Percentiles rank a stretch among this genome's conserved stretches.
phyloP scores from a whole-genome alignment of 2,329 filamentous ascomycete species.

The Pseudopyricularia cyperi region DNA sequence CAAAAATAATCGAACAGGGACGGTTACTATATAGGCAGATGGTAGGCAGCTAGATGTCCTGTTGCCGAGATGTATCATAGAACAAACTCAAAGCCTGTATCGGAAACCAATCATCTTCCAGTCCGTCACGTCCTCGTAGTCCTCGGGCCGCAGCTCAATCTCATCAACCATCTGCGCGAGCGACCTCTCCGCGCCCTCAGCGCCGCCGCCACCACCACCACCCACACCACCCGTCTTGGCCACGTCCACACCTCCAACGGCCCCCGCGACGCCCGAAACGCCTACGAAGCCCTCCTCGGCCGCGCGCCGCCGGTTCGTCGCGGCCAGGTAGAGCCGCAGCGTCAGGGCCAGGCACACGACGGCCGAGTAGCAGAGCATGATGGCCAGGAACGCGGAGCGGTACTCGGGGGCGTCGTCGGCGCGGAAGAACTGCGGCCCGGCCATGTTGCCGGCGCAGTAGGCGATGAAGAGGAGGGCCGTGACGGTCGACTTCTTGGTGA shows the following conservation, averaged over 20 bases:
- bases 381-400: conserved; percentile 38
- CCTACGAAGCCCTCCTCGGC: conserved; percentile 29
- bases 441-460: conserved; percentile 43
- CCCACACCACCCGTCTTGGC: conserved; percentile 7
- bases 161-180: conserved; percentile 18
- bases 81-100: conserved; percentile 33
- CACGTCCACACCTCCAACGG: conserved; percentile 15
- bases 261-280: conserved; percentile 26
- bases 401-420: conserved; percentile 35
- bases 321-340: conserved; percentile 33
- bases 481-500: conserved; percentile 48
- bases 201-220: conserved; percentile 16
- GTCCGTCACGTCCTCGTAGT: conserved; percentile 46
- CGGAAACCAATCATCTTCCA: conserved; percentile 46
- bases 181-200: conserved; percentile 7
- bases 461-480: conserved; percentile 41
- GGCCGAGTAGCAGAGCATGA: conserved; percentile 42
- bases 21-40: too few relatives aligned
- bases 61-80: too few relatives aligned
- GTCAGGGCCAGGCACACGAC: conserved; percentile 27
- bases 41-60: too few relatives aligned
- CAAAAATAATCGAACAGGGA: too few relatives aligned
- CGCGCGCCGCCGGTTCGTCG: conserved; percentile 28
- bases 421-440: conserved; percentile 41
- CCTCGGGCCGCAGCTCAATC: conserved; percentile 25